phyloP scores from a whole-genome alignment of 169 alveolate genomes.

The Plasmodium malariae region DNA sequence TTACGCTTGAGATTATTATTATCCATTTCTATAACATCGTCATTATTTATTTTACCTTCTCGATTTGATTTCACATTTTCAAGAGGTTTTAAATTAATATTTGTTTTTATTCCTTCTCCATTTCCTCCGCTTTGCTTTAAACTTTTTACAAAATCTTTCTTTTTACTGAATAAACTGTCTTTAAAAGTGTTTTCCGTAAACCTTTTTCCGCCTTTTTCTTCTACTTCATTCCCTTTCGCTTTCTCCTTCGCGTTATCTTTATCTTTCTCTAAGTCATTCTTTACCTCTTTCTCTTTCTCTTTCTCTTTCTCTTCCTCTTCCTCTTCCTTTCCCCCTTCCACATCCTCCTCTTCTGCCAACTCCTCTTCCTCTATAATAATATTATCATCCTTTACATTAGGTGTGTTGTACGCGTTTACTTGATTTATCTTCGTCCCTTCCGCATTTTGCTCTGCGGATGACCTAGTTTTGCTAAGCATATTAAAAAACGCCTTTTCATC shows the following conservation, averaged over 20 bases:
- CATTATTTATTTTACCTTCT: slow-evolving; percentile 7
- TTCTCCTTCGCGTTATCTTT: not conserved
- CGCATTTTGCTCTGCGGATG: not conserved
- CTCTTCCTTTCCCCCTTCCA: not conserved
- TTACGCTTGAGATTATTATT: slow-evolving; percentile 8
- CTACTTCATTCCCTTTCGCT: not conserved
- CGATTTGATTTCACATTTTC: not conserved
- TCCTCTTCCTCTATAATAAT: slow-evolving; percentile 29
- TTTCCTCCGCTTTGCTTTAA: not conserved
- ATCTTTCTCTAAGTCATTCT: not conserved
- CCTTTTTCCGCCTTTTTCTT: too few species aligned
- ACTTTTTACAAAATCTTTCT: not conserved
- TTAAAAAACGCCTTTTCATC: slow-evolving; percentile 62
- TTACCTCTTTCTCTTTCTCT: not conserved
- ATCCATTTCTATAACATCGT: not conserved
- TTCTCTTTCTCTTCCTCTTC: not conserved
- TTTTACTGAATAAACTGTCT: slow-evolving; percentile 10
- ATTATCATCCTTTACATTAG: slow-evolving; percentile 7
- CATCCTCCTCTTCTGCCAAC: not conserved
- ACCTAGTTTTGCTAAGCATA: slow-evolving; percentile 55
- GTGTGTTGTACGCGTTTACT: not conserved
- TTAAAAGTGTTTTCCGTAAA: not conserved
- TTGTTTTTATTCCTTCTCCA: not conserved
- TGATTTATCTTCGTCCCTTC: not conserved
- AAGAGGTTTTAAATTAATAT: not conserved